Percentiles rank a stretch among this genome's conserved stretches.
phyloP scores from a whole-genome alignment of 305 asterid species.

The Caryopteris hybrid region DNA sequence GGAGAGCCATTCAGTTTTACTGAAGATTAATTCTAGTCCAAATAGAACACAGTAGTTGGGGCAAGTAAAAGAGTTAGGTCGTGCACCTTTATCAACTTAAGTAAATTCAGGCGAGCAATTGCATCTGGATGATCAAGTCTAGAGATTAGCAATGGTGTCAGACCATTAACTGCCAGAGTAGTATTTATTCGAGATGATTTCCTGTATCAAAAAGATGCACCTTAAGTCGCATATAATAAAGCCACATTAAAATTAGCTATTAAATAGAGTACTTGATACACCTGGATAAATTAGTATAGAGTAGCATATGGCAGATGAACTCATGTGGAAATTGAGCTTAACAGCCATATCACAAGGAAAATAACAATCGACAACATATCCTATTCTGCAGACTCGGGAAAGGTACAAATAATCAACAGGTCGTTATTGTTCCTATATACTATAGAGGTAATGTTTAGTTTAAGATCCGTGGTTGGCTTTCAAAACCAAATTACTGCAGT shows the following conservation, averaged over 20 bases:
- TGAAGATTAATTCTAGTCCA: neutral
- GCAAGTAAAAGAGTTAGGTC: constrained; percentile 13
- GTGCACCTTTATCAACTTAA: constrained; percentile 85
- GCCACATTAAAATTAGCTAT: neutral
- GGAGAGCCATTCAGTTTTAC: neutral
- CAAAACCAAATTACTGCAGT: neutral
- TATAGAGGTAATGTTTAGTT: neutral
- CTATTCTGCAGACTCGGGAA: neutral
- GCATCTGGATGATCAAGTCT: constrained; percentile 97
- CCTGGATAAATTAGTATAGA: neutral
- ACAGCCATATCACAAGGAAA: neutral
- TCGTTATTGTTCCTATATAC: neutral
- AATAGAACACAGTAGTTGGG: constrained; percentile 3
- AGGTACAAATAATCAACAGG: neutral
- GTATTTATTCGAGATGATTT: constrained; percentile 96
- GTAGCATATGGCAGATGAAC: neutral
- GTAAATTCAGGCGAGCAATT: constrained; percentile 89
- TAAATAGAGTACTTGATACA: constrained; percentile 1
- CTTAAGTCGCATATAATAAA: constrained; percentile 4
- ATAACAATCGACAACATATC: neutral
- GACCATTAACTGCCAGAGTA: constrained; percentile 92
- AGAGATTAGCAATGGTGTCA: constrained; percentile 88
- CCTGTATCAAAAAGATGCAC: constrained; percentile 47
- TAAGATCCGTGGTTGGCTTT: neutral
- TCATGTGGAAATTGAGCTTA: neutral